A percentile compares a stretch with the other conserved stretches of the same genome.
phyloP scores from a whole-genome alignment of 805 yeast genomes.

The Metschnikowia orientalis region DNA sequence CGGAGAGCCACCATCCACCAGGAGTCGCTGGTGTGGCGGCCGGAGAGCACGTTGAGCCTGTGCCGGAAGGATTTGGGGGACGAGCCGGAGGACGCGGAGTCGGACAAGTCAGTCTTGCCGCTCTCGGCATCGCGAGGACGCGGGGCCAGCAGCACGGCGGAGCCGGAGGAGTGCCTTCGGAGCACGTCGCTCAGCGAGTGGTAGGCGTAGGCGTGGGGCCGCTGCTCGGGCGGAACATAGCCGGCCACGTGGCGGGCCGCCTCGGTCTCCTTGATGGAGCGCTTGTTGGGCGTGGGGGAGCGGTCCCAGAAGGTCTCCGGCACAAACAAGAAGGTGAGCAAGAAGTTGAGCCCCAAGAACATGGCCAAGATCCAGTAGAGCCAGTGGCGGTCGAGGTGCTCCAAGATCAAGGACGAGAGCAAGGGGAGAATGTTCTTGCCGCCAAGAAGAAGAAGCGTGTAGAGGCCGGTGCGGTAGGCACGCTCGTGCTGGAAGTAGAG shows the following conservation, averaged over 20 bases:
- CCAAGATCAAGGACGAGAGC: conserved; percentile 50
- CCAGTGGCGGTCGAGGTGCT: conserved; percentile 52
- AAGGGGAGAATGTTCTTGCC: conserved; percentile 59
- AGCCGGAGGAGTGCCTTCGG: no score
- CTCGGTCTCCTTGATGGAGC: conserved; percentile 45
- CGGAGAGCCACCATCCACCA: conserved; percentile 55
- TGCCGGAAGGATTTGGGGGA: conserved; percentile 21
- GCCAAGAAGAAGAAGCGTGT: conserved; percentile 54
- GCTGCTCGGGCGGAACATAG: conserved; percentile 22
- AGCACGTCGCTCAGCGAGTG: conserved; percentile 1
- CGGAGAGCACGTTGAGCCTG: conserved; percentile 42
- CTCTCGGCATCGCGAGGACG: conserved; percentile 11
- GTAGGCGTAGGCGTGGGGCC: conserved; percentile 31
- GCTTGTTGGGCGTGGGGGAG: conserved; percentile 45
- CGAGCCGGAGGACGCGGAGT: background rate
- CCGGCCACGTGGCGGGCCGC: conserved; percentile 37
- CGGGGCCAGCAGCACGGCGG: no score
- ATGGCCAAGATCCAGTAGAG: conserved; percentile 56
- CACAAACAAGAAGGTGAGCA: conserved; percentile 48
- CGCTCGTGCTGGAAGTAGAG: conserved; percentile 58
- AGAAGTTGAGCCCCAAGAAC: conserved; percentile 43
- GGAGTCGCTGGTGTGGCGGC: conserved; percentile 45
- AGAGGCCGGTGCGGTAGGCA: conserved; percentile 55
- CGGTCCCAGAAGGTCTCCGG: conserved; percentile 67
- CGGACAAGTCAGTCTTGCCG: background rate